Evolutionary conservation across 495 filamentous ascomycete genomes (phyloP).

Genomic region (Podospora tetraspora): DNA sequence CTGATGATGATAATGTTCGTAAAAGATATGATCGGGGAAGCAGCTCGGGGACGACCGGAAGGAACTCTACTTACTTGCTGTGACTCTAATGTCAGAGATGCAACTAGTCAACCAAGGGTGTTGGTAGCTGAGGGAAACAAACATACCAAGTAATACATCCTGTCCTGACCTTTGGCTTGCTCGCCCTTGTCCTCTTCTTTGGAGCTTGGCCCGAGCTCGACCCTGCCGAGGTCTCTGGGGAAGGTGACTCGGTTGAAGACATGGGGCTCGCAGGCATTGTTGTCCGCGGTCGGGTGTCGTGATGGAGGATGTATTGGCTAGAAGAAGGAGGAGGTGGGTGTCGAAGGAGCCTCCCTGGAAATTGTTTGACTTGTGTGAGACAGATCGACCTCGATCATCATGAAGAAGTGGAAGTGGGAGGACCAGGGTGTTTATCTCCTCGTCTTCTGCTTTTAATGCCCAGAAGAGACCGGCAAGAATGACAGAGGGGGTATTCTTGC

Average conservation of each 20-base stretch:
- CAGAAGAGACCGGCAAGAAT: neutral
- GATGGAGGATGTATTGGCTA: neutral
- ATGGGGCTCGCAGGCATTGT: slow-evolving; percentile 2
- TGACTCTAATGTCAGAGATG: neutral
- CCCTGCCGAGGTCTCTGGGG: slow-evolving; percentile 7
- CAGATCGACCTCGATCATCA: neutral
- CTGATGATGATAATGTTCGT: neutral
- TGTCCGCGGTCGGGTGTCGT: neutral
- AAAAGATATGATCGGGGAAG: neutral
- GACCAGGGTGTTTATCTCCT: neutral
- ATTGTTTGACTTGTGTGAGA: neutral
- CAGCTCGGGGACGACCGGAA: neutral
- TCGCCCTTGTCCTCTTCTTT: slow-evolving; percentile 29
- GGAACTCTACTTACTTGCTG: slow-evolving; percentile 24
- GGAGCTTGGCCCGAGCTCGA: slow-evolving; percentile 3
- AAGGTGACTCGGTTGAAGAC: slow-evolving; percentile 14
- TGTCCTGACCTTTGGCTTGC: slow-evolving; percentile 32
- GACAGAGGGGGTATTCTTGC: neutral
- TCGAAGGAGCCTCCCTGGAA: neutral
- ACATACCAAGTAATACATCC: slow-evolving; percentile 32
- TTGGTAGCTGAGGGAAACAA: neutral
- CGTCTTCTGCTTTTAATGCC: neutral
- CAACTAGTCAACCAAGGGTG: neutral
- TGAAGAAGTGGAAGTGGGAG: neutral
- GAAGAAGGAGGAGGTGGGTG: neutral